Conservation (phyloP, 73 alveolate species). For the Paramecium octaurelia region DNA sequence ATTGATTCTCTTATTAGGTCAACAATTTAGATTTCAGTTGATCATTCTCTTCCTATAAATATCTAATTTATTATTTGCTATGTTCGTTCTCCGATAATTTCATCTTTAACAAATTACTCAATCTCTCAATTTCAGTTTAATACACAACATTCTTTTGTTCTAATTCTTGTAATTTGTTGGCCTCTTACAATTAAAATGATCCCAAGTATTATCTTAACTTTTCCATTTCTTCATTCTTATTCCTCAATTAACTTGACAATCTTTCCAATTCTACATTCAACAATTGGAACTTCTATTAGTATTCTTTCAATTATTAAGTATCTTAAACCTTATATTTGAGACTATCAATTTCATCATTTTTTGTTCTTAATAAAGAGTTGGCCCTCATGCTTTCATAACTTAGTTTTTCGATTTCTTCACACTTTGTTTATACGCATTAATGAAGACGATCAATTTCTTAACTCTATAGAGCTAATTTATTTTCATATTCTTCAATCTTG, state of each 20-base stretch:
- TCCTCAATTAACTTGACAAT: not conserved
- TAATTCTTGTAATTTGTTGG: not conserved
- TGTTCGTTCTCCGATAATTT: not conserved
- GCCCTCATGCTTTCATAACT: not conserved
- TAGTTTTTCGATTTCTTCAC: not conserved
- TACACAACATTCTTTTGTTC: not conserved
- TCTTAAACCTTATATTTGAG: not conserved
- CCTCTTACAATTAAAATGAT: not conserved
- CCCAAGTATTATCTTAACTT: not conserved
- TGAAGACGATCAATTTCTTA: not conserved
- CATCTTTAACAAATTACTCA: not conserved
- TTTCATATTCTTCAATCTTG: slow-evolving; percentile 12
- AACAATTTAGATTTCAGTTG: not conserved
- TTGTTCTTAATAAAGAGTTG: not conserved
- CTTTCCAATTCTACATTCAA: not conserved
- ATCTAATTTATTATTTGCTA: not conserved
- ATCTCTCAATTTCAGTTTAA: not conserved
- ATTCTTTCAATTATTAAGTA: not conserved
- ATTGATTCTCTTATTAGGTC: not conserved
- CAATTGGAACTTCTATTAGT: not conserved
- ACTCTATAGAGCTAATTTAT: not conserved
- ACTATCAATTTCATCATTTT: not conserved
- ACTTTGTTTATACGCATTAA: not conserved
- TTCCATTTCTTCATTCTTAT: slow-evolving; percentile 15
- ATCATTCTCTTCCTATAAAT: not conserved